phyloP scores from a whole-genome alignment of 179 eudicot species.

The Camellia oleifera region DNA sequence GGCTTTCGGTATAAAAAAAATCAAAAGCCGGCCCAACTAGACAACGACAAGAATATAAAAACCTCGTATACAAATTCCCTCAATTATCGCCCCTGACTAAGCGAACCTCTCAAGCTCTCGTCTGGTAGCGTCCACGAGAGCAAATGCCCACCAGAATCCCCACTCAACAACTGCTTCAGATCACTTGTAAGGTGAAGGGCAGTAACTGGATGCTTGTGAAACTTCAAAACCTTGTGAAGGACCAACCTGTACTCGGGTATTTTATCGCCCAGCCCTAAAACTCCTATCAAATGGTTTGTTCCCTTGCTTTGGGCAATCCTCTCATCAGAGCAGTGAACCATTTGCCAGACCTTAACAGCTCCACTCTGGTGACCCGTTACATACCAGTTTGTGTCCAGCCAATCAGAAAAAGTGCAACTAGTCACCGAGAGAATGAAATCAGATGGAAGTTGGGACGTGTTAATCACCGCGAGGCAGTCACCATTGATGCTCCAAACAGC shows the following conservation, averaged over 20 bases:
- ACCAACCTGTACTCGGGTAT: constrained; percentile 72
- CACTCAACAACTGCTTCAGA: constrained; percentile 79
- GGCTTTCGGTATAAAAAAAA: background rate
- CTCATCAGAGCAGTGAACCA: constrained; percentile 66
- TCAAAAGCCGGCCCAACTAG: constrained; percentile 12
- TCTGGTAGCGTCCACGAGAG: constrained; percentile 90
- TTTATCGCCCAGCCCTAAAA: constrained; percentile 48
- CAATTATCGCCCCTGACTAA: constrained; percentile 49
- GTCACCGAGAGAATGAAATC: constrained; percentile 79
- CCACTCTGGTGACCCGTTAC: constrained; percentile 98
- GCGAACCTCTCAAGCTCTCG: constrained; percentile 59
- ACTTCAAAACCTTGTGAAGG: constrained; percentile 79
- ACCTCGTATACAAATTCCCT: background rate
- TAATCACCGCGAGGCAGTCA: constrained; percentile 83
- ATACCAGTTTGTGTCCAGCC: constrained; percentile 85
- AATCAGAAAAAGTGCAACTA: constrained; percentile 72
- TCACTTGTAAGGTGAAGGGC: constrained; percentile 77
- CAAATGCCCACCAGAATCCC: constrained; percentile 83
- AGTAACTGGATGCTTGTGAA: constrained; percentile 83
- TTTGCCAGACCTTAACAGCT: constrained; percentile 86
- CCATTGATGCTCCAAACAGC: constrained; percentile 96
- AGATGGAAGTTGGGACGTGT: constrained; percentile 94
- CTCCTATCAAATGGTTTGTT: constrained; percentile 29
- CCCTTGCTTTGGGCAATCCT: constrained; percentile 40
- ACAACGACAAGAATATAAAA: constrained; percentile 10